Conservation (phyloP, 2,329 filamentous ascomycete genomes). For the Scedosporium minutisporum region DNA sequence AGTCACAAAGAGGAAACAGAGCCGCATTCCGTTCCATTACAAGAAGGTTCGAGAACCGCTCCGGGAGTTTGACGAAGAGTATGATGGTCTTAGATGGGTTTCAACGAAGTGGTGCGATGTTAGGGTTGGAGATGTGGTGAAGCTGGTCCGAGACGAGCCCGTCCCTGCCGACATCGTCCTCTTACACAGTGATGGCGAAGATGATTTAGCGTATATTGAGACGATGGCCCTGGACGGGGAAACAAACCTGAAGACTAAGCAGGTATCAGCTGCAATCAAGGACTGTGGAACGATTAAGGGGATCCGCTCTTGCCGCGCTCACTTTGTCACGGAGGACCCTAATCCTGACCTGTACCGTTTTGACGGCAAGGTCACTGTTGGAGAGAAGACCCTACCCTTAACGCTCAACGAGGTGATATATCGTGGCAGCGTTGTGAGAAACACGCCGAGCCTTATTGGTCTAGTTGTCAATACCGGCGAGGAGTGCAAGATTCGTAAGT, state of each 20-base stretch:
- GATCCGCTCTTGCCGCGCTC: constrained; percentile 45
- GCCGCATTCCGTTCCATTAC: constrained; percentile 8
- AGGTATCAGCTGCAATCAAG: constrained; percentile 52
- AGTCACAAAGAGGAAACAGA: not conserved
- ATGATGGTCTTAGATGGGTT: constrained; percentile 46
- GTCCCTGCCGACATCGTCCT: constrained; percentile 77
- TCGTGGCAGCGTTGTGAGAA: constrained; percentile 74
- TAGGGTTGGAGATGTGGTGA: constrained; percentile 39
- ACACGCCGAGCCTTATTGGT: constrained; percentile 64
- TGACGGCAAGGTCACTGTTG: constrained; percentile 55
- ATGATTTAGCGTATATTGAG: constrained; percentile 72
- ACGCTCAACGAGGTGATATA: constrained; percentile 78
- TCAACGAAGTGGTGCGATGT: constrained; percentile 33
- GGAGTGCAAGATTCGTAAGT: constrained; percentile 71
- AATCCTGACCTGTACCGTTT: constrained; percentile 72
- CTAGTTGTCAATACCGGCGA: constrained; percentile 83
- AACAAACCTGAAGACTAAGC: constrained; percentile 72
- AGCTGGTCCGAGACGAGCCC: constrained; percentile 58
- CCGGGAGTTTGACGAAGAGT: constrained; percentile 45
- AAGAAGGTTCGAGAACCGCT: constrained; percentile 2
- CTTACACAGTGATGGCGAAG: constrained; percentile 66
- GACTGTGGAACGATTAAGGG: constrained; percentile 44
- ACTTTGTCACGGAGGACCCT: constrained; percentile 66
- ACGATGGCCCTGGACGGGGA: constrained; percentile 80
- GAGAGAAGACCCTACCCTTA: constrained; percentile 53